Evolutionary conservation across 306 rosid genomes (phyloP), one percentile per base, ranked within the genome.

Genomic region (Quercus cerris): DNA sequence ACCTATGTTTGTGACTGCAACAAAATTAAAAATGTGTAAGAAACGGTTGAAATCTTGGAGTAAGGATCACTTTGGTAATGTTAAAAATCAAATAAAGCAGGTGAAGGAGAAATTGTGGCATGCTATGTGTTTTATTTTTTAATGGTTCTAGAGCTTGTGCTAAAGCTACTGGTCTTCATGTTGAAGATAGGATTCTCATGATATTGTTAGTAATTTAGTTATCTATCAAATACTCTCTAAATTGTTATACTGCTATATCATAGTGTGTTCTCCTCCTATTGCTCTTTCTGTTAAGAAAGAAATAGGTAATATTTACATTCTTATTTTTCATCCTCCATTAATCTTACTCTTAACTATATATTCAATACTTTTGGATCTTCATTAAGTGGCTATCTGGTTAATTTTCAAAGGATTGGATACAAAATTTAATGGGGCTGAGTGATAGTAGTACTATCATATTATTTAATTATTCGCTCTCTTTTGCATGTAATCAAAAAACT

Each of bases 401-500:
- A 66, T 30, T 63, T 66, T 5, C 14, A 35, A 71, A 79, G 71
- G 83, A 71, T 56, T 27, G 62, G 78, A 74, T 84, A 44, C 20
- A 44, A 31, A 31, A 31, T 31, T 31, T 31, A 31, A 31, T 31
- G 35, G 35, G 35, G 5, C 35, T 31, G 5, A 31, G 35, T 31
- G 35, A 31, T 31, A 4, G 35, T 31, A 4, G 35, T 31, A 31
- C 35, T 31, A 20, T 22, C 30, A 25, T 61, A 25, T 49, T 6
- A n/a, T 71, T 22, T 58, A 52, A 59, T 69, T 51, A 27, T 19
- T 11, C 15, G 20, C 25, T 58, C 49, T 19, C 20, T 18, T 52
- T 71, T 63, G 59, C 3, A 30, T 56, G 46, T 59, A 41, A 35
- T 71, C 9, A 44, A 76, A 79, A 59, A 80, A 75, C 28, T 31